Conservation (phyloP, 2,329 filamentous ascomycete species). For the Sporothrix dimorphospora region DNA sequence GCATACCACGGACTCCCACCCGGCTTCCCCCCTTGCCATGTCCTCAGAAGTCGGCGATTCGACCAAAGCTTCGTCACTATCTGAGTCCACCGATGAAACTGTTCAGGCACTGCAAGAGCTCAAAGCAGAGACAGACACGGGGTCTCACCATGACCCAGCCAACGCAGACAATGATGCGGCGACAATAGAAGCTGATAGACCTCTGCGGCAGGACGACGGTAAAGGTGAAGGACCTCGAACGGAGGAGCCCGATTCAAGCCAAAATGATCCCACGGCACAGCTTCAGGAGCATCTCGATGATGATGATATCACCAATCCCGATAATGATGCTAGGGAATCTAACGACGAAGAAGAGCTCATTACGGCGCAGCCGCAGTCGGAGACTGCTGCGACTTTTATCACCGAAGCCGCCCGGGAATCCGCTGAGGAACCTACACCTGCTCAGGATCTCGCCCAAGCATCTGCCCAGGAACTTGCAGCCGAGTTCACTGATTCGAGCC, state of each 20-base stretch:
- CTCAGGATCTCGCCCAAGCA: neutral
- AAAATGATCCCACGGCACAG: neutral
- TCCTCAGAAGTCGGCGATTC: conserved; percentile 61
- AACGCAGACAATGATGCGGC: neutral
- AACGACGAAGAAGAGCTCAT: neutral
- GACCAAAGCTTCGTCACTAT: conserved; percentile 66
- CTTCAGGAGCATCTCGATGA: no score
- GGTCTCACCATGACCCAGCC: neutral
- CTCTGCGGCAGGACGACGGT: neutral
- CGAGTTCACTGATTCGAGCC: conserved; percentile 5
- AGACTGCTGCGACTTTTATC: neutral
- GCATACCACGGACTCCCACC: conserved; percentile 57
- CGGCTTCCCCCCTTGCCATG: conserved; percentile 57
- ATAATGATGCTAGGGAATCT: neutral
- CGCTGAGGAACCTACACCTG: neutral
- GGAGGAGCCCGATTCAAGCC: neutral
- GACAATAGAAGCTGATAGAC: neutral
- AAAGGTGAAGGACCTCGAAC: neutral
- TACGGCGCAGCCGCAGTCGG: neutral
- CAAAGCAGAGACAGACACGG: conserved; percentile 7
- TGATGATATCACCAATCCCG: neutral
- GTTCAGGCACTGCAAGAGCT: conserved; percentile 40
- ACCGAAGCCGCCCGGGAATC: neutral
- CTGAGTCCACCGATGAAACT: conserved; percentile 65
- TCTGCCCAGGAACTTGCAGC: neutral